Percentiles rank a stretch among this genome's conserved stretches.
Conservation (phyloP, 495 filamentous ascomycete genomes). For the Penicillium angulare region DNA sequence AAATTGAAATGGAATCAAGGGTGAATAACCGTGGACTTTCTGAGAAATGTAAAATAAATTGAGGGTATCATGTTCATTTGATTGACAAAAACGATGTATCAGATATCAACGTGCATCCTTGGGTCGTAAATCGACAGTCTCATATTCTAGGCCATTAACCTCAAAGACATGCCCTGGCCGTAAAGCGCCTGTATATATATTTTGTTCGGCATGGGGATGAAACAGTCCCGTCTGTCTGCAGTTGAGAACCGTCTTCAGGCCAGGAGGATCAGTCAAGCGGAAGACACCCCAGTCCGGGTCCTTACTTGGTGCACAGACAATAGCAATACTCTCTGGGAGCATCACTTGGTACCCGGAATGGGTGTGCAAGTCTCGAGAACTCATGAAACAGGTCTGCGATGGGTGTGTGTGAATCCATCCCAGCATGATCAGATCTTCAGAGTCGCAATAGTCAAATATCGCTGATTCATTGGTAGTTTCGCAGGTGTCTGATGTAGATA, state of each 20-base stretch:
- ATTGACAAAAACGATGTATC: conserved; percentile 2
- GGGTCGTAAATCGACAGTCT: conserved; percentile 74
- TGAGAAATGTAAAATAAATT: background rate
- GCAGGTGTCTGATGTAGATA: conserved; percentile 86
- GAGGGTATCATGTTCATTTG: conserved; percentile 11
- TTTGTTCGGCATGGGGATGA: conserved; percentile 69
- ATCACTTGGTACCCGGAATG: conserved; percentile 91
- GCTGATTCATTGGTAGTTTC: conserved; percentile 83
- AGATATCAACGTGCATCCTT: conserved; percentile 20
- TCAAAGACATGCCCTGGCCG: conserved; percentile 86
- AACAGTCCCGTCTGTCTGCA: conserved; percentile 78
- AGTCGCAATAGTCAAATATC: conserved; percentile 83
- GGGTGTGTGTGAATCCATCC: conserved; percentile 99
- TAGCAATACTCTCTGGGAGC: conserved; percentile 92
- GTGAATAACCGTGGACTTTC: background rate
- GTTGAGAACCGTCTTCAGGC: conserved; percentile 71
- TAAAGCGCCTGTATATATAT: conserved; percentile 83
- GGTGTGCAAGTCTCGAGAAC: conserved; percentile 87
- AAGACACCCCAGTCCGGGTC: conserved; percentile 88
- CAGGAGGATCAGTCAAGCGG: conserved; percentile 88
- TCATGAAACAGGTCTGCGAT: conserved; percentile 97
- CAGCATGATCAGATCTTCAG: conserved; percentile 80
- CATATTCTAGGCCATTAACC: conserved; percentile 67
- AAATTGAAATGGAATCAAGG: background rate
- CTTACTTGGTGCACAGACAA: conserved; percentile 88